A percentile compares a stretch with the other conserved stretches of the same genome.
These are phyloP conservation scores for Adansonia rubrostipa DNA, from an alignment of 441 rosid species.

Conservation along the genomic window DNA sequence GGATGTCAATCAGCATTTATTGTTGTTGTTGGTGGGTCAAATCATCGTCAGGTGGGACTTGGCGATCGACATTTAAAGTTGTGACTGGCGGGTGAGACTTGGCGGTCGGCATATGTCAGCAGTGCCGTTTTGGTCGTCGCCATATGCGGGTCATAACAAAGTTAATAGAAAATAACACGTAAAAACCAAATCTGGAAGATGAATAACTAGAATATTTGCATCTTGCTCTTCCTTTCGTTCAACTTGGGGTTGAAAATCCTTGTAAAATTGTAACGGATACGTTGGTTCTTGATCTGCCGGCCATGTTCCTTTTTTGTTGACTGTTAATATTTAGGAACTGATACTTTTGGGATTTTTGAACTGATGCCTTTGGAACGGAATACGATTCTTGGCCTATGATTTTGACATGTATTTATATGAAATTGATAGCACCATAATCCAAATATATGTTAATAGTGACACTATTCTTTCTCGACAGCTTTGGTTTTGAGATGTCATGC, in stretches of 20 bases:
- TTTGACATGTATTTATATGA: background rate
- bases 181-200: constrained; percentile 16
- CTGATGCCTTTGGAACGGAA: background rate
- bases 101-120: too few species aligned
- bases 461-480: constrained; percentile 3
- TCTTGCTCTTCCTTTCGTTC: constrained; percentile 8
- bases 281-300: constrained; percentile 8
- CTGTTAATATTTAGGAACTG: background rate
- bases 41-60: too few species aligned
- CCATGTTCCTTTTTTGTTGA: background rate
- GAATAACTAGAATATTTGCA: background rate
- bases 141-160: too few species aligned
- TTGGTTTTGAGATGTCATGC: background rate
- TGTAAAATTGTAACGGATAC: background rate
- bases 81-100: too few species aligned
- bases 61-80: too few species aligned
- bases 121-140: too few species aligned
- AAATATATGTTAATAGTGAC: background rate
- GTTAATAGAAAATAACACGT: too few species aligned
- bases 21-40: too few species aligned
- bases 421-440: background rate
- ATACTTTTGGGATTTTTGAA: background rate
- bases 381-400: too few species aligned
- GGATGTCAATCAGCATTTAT: too few species aligned
- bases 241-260: background rate